Percentiles rank a stretch among this genome's conserved stretches.
phyloP scores from a whole-genome alignment of 768 basidiomycete genomes.

The Phaeotremella fagi region DNA sequence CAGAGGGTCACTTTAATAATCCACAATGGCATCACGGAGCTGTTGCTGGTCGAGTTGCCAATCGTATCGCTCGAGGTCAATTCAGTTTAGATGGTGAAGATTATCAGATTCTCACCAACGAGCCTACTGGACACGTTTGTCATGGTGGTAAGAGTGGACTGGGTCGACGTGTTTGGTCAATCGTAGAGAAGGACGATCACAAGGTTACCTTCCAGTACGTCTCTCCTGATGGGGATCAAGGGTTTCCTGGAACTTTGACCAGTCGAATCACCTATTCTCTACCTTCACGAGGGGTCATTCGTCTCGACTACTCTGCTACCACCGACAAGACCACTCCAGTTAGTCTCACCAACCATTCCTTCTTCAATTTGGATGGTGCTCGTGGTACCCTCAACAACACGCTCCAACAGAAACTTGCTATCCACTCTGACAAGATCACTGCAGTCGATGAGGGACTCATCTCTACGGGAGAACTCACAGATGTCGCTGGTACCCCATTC shows the following conservation, averaged over 20 bases:
- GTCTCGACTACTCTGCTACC: slow-evolving; percentile 7
- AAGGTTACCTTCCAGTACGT: slow-evolving; percentile 5
- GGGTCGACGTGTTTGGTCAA: slow-evolving; percentile 6
- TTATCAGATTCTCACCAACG: slow-evolving; percentile 26
- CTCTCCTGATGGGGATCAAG: slow-evolving; percentile 9
- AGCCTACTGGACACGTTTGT: slow-evolving; percentile 17
- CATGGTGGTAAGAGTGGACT: slow-evolving; percentile 11
- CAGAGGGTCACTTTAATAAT: slow-evolving; percentile 8
- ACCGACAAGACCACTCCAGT: slow-evolving; percentile 19
- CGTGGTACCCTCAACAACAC: slow-evolving; percentile 5
- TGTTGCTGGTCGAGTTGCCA: slow-evolving; percentile 16
- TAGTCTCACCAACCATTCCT: slow-evolving; percentile 14
- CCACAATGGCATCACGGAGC: slow-evolving; percentile 3
- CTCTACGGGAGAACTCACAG: slow-evolving; percentile 12
- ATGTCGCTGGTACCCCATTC: slow-evolving; percentile 12
- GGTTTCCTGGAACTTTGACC: slow-evolving; percentile 9
- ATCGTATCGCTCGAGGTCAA: slow-evolving; percentile 28
- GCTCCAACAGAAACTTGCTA: slow-evolving; percentile 11
- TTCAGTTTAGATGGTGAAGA: slow-evolving; percentile 19
- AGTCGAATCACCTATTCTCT: slow-evolving; percentile 11
- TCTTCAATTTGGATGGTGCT: slow-evolving; percentile 16
- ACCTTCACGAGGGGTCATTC: slow-evolving; percentile 1
- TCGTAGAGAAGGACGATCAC: neutral
- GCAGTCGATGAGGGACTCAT: slow-evolving; percentile 12
- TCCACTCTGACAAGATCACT: slow-evolving; percentile 14